Evolutionary conservation across 495 filamentous ascomycete species (phyloP).

Genomic region (Xylaria scruposa): DNA sequence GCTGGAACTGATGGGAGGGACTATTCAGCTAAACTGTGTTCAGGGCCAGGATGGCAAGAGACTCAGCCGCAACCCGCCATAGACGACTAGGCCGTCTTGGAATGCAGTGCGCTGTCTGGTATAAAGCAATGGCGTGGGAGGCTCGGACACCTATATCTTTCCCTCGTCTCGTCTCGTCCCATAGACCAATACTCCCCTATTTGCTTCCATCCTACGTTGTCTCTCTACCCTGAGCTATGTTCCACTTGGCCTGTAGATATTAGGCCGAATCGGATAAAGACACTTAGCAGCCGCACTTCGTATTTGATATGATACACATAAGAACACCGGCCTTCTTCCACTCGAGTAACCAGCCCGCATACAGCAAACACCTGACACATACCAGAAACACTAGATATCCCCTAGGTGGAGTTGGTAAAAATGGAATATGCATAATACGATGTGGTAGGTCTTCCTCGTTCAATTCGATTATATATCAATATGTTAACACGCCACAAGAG

Average conservation of each 20-base stretch:
- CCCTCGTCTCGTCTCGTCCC: slow-evolving; percentile 7
- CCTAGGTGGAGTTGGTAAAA: background rate
- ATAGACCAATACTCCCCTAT: background rate
- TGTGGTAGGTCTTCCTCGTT: slow-evolving; percentile 15
- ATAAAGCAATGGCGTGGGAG: background rate
- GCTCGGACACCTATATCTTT: background rate
- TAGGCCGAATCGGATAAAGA: slow-evolving; percentile 22
- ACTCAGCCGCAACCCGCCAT: slow-evolving; percentile 17
- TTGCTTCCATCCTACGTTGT: slow-evolving; percentile 11
- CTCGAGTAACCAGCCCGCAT: background rate
- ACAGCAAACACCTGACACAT: background rate
- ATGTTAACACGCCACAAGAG: slow-evolving; percentile 15
- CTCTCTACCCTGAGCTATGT: background rate
- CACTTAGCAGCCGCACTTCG: slow-evolving; percentile 17
- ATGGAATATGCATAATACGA: background rate
- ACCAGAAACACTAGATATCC: background rate
- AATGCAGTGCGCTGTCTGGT: background rate
- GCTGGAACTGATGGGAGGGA: background rate
- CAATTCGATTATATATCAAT: slow-evolving; percentile 2
- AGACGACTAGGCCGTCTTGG: slow-evolving; percentile 8
- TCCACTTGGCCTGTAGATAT: slow-evolving; percentile 16
- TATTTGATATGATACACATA: slow-evolving; percentile 2
- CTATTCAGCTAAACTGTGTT: slow-evolving; percentile 11
- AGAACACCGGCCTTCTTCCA: background rate
- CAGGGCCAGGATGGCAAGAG: background rate